These are phyloP conservation scores for Solanum bulbocastanum DNA, from an alignment of 257 asterid genomes.

Conservation along the genomic window DNA sequence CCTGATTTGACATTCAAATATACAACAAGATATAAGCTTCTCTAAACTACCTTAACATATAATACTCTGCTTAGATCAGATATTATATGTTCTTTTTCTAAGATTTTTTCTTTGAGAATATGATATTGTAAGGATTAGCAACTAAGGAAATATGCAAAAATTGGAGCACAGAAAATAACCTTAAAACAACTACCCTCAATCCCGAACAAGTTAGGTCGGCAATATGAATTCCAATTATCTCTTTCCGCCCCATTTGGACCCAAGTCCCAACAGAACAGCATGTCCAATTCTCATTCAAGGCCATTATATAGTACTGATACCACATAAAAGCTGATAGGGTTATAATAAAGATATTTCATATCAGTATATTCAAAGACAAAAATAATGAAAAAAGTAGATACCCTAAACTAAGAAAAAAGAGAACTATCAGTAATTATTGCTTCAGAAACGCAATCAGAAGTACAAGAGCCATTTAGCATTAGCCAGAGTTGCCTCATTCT, in stretches of 20 bases:
- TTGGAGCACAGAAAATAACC: not conserved
- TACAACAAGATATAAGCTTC: not conserved
- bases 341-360: not conserved
- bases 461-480: not conserved
- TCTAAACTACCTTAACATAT: not conserved
- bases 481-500: not conserved
- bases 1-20: slow-evolving; percentile 35
- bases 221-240: not conserved
- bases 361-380: not conserved
- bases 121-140: not conserved
- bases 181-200: not conserved
- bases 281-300: not conserved
- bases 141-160: not conserved
- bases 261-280: not conserved
- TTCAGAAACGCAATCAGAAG: not conserved
- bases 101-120: not conserved
- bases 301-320: not conserved
- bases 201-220: not conserved
- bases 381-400: not conserved
- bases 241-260: not conserved
- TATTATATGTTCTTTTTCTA: not conserved
- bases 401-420: not conserved
- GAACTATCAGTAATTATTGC: not conserved
- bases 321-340: not conserved
- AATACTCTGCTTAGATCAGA: not conserved